phyloP scores from a whole-genome alignment of 805 yeast genomes.

The Blastobotrys terrestris region DNA sequence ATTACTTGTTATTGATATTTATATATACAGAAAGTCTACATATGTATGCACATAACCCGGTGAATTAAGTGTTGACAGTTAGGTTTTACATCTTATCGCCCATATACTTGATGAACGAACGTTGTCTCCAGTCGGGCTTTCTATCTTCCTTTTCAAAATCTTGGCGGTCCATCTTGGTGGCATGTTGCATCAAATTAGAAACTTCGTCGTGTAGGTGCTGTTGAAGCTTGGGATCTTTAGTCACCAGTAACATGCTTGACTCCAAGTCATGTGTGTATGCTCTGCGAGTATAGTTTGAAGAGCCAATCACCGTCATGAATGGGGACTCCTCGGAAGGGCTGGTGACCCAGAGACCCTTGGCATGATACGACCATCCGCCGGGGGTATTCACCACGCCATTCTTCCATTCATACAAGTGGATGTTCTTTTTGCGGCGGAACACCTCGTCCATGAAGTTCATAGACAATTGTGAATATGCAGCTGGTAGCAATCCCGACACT shows the following conservation, averaged over 20 bases:
- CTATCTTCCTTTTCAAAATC: slow-evolving; percentile 63
- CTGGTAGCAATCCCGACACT: slow-evolving; percentile 73
- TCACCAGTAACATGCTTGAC: slow-evolving; percentile 73
- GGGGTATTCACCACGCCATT: slow-evolving; percentile 75
- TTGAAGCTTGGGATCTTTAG: slow-evolving; percentile 58
- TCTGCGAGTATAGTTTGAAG: slow-evolving; percentile 87
- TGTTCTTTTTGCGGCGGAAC: slow-evolving; percentile 33
- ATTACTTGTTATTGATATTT: too few species aligned
- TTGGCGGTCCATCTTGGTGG: slow-evolving; percentile 47
- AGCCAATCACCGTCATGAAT: slow-evolving; percentile 75
- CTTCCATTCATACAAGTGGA: slow-evolving; percentile 76
- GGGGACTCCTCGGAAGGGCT: slow-evolving; percentile 55
- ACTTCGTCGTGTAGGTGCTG: slow-evolving; percentile 55
- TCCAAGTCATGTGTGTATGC: slow-evolving; percentile 87
- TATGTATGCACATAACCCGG: too few species aligned
- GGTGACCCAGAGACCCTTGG: slow-evolving; percentile 88
- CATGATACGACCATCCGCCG: slow-evolving; percentile 96
- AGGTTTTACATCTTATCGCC: slow-evolving; percentile 27
- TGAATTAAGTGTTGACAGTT: too few species aligned
- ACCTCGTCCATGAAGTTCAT: slow-evolving; percentile 48
- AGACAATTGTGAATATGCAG: slow-evolving; percentile 76
- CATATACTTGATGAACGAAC: slow-evolving; percentile 23
- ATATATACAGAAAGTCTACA: too few species aligned
- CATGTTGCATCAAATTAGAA: slow-evolving; percentile 48
- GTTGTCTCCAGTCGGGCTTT: slow-evolving; percentile 40